Conservation (phyloP, 164 flowering plant genomes). For the Pachysandra terminalis region DNA sequence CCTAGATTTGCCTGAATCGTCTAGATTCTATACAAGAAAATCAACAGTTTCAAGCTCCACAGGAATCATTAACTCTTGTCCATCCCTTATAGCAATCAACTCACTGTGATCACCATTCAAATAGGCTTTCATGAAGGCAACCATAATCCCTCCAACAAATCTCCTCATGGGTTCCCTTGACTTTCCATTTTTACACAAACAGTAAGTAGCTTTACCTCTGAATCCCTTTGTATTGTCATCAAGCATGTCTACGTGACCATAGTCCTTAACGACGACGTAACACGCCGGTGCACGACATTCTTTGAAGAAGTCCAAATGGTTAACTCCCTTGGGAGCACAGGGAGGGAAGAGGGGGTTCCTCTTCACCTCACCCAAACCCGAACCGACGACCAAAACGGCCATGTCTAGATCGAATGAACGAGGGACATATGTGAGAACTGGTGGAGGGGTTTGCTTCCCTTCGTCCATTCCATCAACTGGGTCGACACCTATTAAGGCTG, state of each 20-base stretch:
- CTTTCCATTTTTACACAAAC: conserved; percentile 79
- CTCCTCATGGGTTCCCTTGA: conserved; percentile 87
- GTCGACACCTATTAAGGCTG: conserved; percentile 82
- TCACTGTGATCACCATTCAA: conserved; percentile 42
- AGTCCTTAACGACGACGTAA: conserved; percentile 66
- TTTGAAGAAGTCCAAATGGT: conserved; percentile 62
- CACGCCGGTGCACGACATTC: conserved; percentile 62
- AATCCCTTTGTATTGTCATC: conserved; percentile 81
- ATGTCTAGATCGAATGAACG: conserved; percentile 55
- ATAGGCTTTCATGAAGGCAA: conserved; percentile 68
- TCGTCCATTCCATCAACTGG: conserved; percentile 88
- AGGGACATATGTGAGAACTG: conserved; percentile 71
- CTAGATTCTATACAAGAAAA: conserved; percentile 18
- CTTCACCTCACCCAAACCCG: conserved; percentile 63
- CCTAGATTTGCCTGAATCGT: too few relatives aligned
- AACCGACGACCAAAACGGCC: conserved; percentile 66
- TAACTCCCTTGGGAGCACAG: conserved; percentile 84
- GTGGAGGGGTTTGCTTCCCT: conserved; percentile 77
- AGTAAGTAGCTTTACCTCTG: conserved; percentile 55
- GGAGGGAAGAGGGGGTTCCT: conserved; percentile 68
- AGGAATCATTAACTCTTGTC: conserved; percentile 29
- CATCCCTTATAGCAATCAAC: conserved; percentile 30
- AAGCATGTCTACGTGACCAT: conserved; percentile 82
- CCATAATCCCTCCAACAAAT: conserved; percentile 66
- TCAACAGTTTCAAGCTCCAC: conserved; percentile 41